Evolutionary conservation across 208 protist genomes (phyloP).

Genomic region (Leishmania amazonensis): DNA sequence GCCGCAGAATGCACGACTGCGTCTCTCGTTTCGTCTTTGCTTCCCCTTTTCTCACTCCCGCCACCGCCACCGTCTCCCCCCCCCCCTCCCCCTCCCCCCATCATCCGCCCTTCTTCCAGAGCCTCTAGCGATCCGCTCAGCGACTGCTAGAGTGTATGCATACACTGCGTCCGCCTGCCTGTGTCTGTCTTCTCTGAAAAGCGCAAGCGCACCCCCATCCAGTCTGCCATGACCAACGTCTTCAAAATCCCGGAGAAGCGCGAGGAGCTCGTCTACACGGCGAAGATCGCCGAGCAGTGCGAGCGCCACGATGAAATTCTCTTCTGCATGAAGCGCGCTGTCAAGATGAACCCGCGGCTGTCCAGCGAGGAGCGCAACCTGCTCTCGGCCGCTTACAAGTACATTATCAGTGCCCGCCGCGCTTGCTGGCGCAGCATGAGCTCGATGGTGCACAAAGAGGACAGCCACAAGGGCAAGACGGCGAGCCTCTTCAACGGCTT

Average conservation of each 20-base stretch:
- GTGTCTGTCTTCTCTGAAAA: background rate
- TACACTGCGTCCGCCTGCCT: background rate
- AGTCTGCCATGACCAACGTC: slow-evolving; percentile 28
- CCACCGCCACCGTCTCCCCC: background rate
- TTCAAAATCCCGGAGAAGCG: slow-evolving; percentile 89
- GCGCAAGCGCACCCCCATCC: background rate
- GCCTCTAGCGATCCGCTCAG: background rate
- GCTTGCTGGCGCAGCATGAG: slow-evolving; percentile 99
- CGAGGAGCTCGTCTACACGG: slow-evolving; percentile 95
- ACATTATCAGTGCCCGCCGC: slow-evolving; percentile 98
- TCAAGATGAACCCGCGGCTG: slow-evolving; percentile 94
- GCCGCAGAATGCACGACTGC: background rate
- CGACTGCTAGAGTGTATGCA: background rate
- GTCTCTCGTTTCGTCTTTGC: too few species aligned
- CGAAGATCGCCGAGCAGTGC: slow-evolving; percentile 98
- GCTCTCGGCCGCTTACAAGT: slow-evolving; percentile 99
- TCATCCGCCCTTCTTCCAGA: background rate
- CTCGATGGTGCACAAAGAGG: slow-evolving; percentile 97
- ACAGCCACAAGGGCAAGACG: slow-evolving; percentile 89
- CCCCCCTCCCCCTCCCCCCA: background rate
- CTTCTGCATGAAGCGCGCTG: slow-evolving; percentile 97
- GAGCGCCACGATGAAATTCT: slow-evolving; percentile 99
- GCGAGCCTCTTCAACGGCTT: slow-evolving; percentile 95
- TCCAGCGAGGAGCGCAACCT: slow-evolving; percentile 99
- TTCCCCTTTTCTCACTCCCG: background rate